Percentiles rank a stretch among this genome's conserved stretches.
These are phyloP conservation scores for Austroboletus sp. DNA, from an alignment of 1,284 basidiomycete species.

Conservation along the genomic window DNA sequence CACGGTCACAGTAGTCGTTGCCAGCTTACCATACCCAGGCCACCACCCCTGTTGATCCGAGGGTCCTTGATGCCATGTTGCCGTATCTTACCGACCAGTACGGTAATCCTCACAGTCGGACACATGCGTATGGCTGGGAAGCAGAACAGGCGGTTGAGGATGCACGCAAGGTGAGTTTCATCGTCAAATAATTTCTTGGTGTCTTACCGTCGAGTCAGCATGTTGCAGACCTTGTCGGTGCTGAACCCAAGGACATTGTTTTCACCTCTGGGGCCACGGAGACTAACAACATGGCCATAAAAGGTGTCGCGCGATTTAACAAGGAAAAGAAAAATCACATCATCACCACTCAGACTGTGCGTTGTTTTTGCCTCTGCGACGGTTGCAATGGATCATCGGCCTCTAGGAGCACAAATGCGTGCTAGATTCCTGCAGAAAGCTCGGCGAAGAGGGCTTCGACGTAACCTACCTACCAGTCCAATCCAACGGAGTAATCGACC, in stretches of 20 bases:
- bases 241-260: constrained; percentile 91
- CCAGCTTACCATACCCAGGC: constrained; percentile 49
- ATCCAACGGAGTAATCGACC: constrained; percentile 75
- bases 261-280: constrained; percentile 99
- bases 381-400: constrained; percentile 1
- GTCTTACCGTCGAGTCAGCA: constrained; percentile 45
- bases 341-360: constrained; percentile 85
- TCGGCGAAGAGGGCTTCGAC: constrained; percentile 95
- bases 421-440: constrained; percentile 91
- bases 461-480: constrained; percentile 95
- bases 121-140: constrained; percentile 99
- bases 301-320: constrained; percentile 93
- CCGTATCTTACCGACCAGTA: constrained; percentile 94
- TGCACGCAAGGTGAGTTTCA: constrained; percentile 64
- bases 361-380: constrained; percentile 29
- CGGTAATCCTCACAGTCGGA: constrained; percentile 96
- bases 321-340: constrained; percentile 86
- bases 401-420: constrained; percentile 97
- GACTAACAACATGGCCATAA: constrained; percentile 96
- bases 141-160: constrained; percentile 91
- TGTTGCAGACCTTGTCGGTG: constrained; percentile 87
- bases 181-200: neutral
- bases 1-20: neutral
- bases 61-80: constrained; percentile 95
- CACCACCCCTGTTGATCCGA: constrained; percentile 95